phyloP scores from a whole-genome alignment of 129 eudicot genomes.

The Flaveria bidentis region DNA sequence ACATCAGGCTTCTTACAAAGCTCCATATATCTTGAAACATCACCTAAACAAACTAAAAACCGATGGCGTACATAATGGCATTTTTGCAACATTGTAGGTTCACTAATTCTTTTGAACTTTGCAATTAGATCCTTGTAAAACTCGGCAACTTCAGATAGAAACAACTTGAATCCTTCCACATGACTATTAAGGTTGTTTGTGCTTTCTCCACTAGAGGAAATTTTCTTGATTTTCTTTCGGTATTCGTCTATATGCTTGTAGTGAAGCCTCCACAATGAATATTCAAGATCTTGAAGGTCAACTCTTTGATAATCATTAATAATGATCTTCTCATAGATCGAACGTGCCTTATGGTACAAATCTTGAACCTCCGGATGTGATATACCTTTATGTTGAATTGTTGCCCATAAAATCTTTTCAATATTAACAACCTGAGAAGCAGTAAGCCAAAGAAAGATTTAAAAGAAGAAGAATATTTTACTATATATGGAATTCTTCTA shows the following conservation, averaged over 20 bases:
- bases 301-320: conserved; percentile 39
- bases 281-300: conserved; percentile 74
- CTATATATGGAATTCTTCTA: not conserved
- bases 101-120: conserved; percentile 51
- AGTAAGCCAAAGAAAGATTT: not conserved
- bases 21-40: conserved; percentile 86
- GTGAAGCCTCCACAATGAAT: conserved; percentile 85
- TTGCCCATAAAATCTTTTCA: conserved; percentile 65
- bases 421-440: conserved; percentile 51
- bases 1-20: conserved; percentile 55
- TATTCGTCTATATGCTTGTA: conserved; percentile 88
- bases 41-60: conserved; percentile 82
- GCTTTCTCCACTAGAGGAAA: conserved; percentile 37
- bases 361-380: conserved; percentile 56
- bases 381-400: conserved; percentile 69
- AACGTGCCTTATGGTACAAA: conserved; percentile 59
- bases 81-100: conserved; percentile 40
- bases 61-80: conserved; percentile 69
- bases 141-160: conserved; percentile 68
- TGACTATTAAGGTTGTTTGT: conserved; percentile 44
- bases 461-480: not conserved
- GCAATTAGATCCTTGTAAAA: conserved; percentile 63
- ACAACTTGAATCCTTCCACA: conserved; percentile 61
- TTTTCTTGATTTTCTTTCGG: conserved; percentile 57
- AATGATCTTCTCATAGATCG: conserved; percentile 61